Percentiles rank a stretch among this genome's conserved stretches.
These are phyloP conservation scores for Periglandula ipomoeae DNA, from an alignment of 2,329 filamentous ascomycete species.

Conservation along the genomic window DNA sequence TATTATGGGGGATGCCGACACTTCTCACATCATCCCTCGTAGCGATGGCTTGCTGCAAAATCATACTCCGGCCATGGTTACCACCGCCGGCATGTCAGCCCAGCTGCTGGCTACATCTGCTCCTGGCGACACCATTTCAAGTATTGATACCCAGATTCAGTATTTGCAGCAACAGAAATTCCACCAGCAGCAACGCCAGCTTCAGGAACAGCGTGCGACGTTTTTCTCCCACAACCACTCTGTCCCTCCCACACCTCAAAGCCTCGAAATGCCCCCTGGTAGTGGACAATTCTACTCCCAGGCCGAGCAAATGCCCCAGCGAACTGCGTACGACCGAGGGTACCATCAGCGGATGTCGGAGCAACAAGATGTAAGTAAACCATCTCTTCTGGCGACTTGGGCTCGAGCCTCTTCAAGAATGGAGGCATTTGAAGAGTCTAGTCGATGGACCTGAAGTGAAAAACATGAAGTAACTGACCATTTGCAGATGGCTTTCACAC, in stretches of 20 bases:
- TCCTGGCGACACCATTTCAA: slow-evolving; percentile 43
- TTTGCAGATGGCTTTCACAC: slow-evolving; percentile 63
- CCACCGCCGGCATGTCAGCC: slow-evolving; percentile 36
- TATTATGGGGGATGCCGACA: slow-evolving; percentile 26
- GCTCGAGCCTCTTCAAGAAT: slow-evolving; percentile 27
- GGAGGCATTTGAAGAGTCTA: no score
- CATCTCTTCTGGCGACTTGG: no score
- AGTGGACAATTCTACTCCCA: slow-evolving; percentile 50
- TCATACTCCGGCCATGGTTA: slow-evolving; percentile 38
- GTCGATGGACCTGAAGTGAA: neutral
- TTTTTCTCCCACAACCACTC: slow-evolving; percentile 50
- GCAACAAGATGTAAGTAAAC: slow-evolving; percentile 61
- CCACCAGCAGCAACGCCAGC: slow-evolving; percentile 49
- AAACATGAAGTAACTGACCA: neutral
- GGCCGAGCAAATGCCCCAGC: slow-evolving; percentile 42
- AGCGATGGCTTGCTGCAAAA: slow-evolving; percentile 30
- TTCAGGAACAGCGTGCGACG: slow-evolving; percentile 47
- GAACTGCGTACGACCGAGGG: slow-evolving; percentile 52
- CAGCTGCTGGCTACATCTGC: slow-evolving; percentile 31
- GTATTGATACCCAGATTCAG: slow-evolving; percentile 57
- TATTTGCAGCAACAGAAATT: slow-evolving; percentile 55
- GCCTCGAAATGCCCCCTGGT: slow-evolving; percentile 62
- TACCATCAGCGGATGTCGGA: slow-evolving; percentile 61
- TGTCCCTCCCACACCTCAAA: slow-evolving; percentile 72
- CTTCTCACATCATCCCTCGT: slow-evolving; percentile 20